A percentile compares a stretch with the other conserved stretches of the same genome.
phyloP scores from a whole-genome alignment of 768 basidiomycete species.

The Russula ochroleuca region DNA sequence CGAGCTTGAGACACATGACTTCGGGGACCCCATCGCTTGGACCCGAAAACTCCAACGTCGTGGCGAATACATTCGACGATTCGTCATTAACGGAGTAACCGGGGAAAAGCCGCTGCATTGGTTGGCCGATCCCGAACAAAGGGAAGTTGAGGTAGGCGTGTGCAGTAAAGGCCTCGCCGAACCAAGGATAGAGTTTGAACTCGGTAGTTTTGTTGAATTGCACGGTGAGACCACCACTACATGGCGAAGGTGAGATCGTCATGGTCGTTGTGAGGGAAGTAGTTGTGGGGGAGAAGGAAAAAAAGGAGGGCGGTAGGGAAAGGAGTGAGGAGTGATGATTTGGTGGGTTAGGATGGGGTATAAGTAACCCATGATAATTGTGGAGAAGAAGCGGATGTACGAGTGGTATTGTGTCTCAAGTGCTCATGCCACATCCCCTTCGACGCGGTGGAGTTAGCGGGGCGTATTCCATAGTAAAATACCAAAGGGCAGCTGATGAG shows the following conservation, averaged over 20 bases:
- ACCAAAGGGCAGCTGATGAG: not conserved
- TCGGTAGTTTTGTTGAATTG: slow-evolving; percentile 6
- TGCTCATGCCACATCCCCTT: not conserved
- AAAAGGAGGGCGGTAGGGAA: not conserved
- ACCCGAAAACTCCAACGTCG: slow-evolving; percentile 12
- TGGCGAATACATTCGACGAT: slow-evolving; percentile 12
- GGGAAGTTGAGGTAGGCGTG: slow-evolving; percentile 14
- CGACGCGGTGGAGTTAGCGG: not conserved
- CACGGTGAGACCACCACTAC: slow-evolving; percentile 10
- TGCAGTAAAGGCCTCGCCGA: slow-evolving; percentile 11
- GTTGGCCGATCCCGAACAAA: slow-evolving; percentile 1
- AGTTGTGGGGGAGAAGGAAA: not conserved
- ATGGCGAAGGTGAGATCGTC: slow-evolving; percentile 7
- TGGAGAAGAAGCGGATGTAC: not conserved
- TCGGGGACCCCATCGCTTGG: slow-evolving; percentile 8
- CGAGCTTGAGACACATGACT: slow-evolving; percentile 18
- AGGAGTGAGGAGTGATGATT: not conserved
- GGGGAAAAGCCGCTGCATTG: slow-evolving; percentile 16
- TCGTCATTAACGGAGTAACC: not conserved
- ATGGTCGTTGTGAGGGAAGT: not conserved
- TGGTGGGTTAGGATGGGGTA: not conserved
- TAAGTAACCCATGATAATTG: slow-evolving; percentile 4
- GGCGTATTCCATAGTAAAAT: not conserved
- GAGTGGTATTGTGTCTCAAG: not conserved
- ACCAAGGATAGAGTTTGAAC: slow-evolving; percentile 21